Percentiles rank a stretch among this genome's conserved stretches.
phyloP scores from a whole-genome alignment of 225 moss, liverwort and hornwort genomes.

The Physcomitrium patens region DNA sequence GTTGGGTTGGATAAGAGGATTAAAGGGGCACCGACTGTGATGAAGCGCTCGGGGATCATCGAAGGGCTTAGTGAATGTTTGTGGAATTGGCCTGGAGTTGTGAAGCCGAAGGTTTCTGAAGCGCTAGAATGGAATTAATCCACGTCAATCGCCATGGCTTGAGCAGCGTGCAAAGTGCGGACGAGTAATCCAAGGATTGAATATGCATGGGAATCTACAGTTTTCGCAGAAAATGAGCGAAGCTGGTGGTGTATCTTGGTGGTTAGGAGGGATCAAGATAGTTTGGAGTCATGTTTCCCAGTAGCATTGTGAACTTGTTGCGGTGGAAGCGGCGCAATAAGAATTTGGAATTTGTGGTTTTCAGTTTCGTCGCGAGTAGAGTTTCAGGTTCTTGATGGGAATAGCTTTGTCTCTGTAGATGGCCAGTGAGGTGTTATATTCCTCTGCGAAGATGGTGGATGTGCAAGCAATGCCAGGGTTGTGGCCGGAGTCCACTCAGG shows the following conservation, averaged over 20 bases:
- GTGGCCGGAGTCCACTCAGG: slow-evolving; percentile 68
- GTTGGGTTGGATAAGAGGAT: background rate
- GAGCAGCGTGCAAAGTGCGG: background rate
- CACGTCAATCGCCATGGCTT: background rate
- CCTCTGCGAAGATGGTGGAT: slow-evolving; percentile 41
- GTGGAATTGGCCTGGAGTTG: slow-evolving; percentile 15
- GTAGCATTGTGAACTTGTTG: slow-evolving; percentile 10
- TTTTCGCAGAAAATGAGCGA: slow-evolving; percentile 14
- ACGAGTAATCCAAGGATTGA: background rate
- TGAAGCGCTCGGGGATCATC: background rate
- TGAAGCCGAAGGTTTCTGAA: background rate
- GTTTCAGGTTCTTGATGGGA: slow-evolving; percentile 33
- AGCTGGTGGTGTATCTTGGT: slow-evolving; percentile 16
- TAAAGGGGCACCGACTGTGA: background rate
- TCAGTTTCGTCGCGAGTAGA: background rate
- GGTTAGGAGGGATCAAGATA: slow-evolving; percentile 23
- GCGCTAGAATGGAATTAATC: slow-evolving; percentile 4
- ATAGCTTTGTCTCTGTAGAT: slow-evolving; percentile 30
- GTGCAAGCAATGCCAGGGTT: slow-evolving; percentile 42
- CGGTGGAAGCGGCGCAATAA: background rate
- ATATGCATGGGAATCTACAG: slow-evolving; percentile 14
- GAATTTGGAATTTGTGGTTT: background rate
- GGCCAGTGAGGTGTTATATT: slow-evolving; percentile 28
- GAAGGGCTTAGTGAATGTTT: slow-evolving; percentile 12
- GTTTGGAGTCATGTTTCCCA: background rate